Evolutionary conservation across 352 stramenopile genomes (phyloP).

Genomic region (Globisporangium alternatum): DNA sequence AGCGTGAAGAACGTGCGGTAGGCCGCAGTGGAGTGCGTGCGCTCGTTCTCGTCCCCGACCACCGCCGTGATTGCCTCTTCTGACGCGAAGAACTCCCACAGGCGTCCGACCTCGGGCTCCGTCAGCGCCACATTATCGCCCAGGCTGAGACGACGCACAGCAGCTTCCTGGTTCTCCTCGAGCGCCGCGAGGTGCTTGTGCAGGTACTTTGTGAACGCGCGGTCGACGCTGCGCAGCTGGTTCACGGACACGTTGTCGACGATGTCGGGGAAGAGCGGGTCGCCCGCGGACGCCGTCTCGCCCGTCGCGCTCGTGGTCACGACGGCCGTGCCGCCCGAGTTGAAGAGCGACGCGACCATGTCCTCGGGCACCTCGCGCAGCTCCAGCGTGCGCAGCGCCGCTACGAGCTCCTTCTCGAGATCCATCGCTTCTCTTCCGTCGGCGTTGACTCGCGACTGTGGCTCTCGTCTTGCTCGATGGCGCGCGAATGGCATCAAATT

Average conservation of each 20-base stretch:
- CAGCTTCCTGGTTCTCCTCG: neutral
- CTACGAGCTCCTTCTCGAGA: slow-evolving; percentile 61
- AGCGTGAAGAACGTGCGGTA: slow-evolving; percentile 68
- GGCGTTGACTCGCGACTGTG: neutral
- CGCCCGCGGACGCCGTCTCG: slow-evolving; percentile 20
- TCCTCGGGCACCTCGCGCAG: slow-evolving; percentile 47
- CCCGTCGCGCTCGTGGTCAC: slow-evolving; percentile 17
- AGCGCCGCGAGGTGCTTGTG: slow-evolving; percentile 26
- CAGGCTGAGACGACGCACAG: slow-evolving; percentile 3
- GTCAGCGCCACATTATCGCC: slow-evolving; percentile 6
- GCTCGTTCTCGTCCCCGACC: slow-evolving; percentile 31
- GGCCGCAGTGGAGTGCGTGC: slow-evolving; percentile 30
- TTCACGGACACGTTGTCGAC: slow-evolving; percentile 36
- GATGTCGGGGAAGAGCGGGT: slow-evolving; percentile 25
- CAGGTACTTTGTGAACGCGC: slow-evolving; percentile 56
- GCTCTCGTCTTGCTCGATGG: neutral
- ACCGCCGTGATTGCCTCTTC: slow-evolving; percentile 39
- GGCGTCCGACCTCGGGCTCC: slow-evolving; percentile 19
- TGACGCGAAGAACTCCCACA: slow-evolving; percentile 67
- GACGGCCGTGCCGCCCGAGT: slow-evolving; percentile 62
- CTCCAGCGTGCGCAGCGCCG: slow-evolving; percentile 53
- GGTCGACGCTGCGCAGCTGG: slow-evolving; percentile 46
- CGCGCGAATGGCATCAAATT: slow-evolving; percentile 2
- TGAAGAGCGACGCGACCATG: slow-evolving; percentile 58
- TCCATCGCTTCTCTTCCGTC: slow-evolving; percentile 15